Evolutionary conservation across 352 stramenopile genomes (phyloP).

Genomic region (Phytopythium kandeliae): DNA sequence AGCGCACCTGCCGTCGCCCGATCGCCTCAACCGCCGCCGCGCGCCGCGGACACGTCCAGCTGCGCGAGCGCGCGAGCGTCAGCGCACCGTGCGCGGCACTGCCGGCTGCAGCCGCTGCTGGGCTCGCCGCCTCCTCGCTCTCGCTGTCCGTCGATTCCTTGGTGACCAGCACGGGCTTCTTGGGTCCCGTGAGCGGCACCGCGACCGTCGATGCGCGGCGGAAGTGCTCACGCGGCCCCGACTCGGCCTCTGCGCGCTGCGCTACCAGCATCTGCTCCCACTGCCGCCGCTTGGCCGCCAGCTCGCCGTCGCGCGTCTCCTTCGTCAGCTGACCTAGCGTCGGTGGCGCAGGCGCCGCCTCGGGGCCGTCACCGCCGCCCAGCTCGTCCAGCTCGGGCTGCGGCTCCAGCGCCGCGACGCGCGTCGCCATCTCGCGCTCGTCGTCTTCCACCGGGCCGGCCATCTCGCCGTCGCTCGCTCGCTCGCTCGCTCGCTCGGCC

Average conservation of each 20-base stretch:
- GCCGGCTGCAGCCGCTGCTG: not conserved
- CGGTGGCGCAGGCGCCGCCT: too few species aligned
- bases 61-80: slow-evolving; percentile 42
- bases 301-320: not conserved
- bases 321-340: slow-evolving; percentile 3
- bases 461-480: too few species aligned
- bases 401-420: too few species aligned
- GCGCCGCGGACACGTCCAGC: slow-evolving; percentile 42
- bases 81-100: not conserved
- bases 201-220: slow-evolving; percentile 50
- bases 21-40: slow-evolving; percentile 54
- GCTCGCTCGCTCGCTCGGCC: too few species aligned
- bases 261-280: slow-evolving; percentile 1
- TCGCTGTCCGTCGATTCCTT: slow-evolving; percentile 11
- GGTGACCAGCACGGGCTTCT: slow-evolving; percentile 10
- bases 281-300: slow-evolving; percentile 3
- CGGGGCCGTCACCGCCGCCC: too few species aligned
- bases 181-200: slow-evolving; percentile 15
- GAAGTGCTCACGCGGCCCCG: slow-evolving; percentile 17
- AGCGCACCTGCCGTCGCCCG: slow-evolving; percentile 43
- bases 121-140: slow-evolving; percentile 13
- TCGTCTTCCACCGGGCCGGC: too few species aligned
- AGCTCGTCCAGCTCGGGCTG: too few species aligned
- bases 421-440: too few species aligned
- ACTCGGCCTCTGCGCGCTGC: slow-evolving; percentile 1